Evolutionary conservation across 345 rosid genomes (phyloP), one percentile per base, ranked within the genome.

Genomic region (Erysimum cheiranthoides): DNA sequence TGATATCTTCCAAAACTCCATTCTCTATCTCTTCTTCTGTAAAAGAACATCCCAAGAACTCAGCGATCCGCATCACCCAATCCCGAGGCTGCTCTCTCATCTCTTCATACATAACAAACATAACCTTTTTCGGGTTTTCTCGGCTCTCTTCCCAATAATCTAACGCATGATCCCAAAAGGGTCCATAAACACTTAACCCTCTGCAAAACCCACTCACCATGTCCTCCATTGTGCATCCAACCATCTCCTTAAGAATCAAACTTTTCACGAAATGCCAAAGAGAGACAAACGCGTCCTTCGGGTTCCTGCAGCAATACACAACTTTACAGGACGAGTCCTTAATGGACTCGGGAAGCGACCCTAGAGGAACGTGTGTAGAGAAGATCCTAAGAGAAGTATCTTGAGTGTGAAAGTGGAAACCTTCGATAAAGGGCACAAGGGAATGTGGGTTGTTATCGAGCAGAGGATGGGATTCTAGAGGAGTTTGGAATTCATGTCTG

Each of bases 231-330:
- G 82, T 64, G 14, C 61, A 67, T 0, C 61, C 45, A 13, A 36
- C 83, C 59, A 16, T 73, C 3, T 80, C 82, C 2, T 61, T 7
- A 0, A 66, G 68, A 63, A 67, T 43, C 58, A 84, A 18, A 27
- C 52, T 77, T 74, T 89, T 83, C 9, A 80, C 42, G 54, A 85
- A 89, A 76, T 82, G 88, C 88, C 88, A 86, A 13, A 84, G 70
- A 0, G 93, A 89, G n/a, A 84, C 89, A 39, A 86, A 83, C 5
- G 76, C 80, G 12, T 89, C 89, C 52, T 82, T 85, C 0, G 88
- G 91, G 69, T 89, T 83, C 75, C 93, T 81, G 13, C 89, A 86
- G 39, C 86, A 66, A 25, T 85, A 89, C 71, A 89, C 88, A 43
- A 85, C 21, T 76, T 84, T 86, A 59, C 89, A 85, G 3, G 78